Percentiles rank a stretch among this genome's conserved stretches.
Evolutionary conservation across 2,329 filamentous ascomycete genomes (phyloP).

Genomic region (Lasiodiplodia sp.): DNA sequence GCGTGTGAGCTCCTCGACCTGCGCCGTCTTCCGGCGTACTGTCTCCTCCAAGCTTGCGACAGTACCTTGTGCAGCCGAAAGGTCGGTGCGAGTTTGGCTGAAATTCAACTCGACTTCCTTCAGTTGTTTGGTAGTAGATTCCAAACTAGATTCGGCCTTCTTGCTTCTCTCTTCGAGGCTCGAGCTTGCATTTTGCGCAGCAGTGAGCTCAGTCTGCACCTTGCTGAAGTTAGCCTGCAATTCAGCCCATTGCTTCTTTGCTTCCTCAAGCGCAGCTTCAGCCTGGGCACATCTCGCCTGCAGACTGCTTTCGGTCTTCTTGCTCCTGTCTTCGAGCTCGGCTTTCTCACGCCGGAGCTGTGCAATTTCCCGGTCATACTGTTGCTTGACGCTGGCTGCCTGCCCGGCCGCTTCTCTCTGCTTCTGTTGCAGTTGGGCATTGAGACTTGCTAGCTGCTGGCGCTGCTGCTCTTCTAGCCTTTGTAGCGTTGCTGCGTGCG

Average conservation of each 20-base stretch:
- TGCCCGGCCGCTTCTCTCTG: constrained; percentile 40
- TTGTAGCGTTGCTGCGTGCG: constrained; percentile 42
- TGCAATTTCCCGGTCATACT: constrained; percentile 44
- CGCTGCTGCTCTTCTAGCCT: constrained; percentile 59
- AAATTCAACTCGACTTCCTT: constrained; percentile 28
- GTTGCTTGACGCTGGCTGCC: constrained; percentile 41
- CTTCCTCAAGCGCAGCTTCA: constrained; percentile 19
- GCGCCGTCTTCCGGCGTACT: constrained; percentile 32
- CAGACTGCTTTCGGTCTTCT: constrained; percentile 33
- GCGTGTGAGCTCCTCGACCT: constrained; percentile 30
- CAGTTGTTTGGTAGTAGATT: constrained; percentile 24
- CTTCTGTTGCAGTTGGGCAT: constrained; percentile 45
- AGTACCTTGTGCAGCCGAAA: constrained; percentile 18
- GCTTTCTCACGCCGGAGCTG: constrained; percentile 37
- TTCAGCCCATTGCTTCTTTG: constrained; percentile 47
- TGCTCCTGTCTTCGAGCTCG: constrained; percentile 41
- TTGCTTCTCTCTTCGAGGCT: constrained; percentile 21
- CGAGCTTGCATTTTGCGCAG: constrained; percentile 31
- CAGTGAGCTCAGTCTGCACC: constrained; percentile 36
- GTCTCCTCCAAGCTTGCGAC: constrained; percentile 34
- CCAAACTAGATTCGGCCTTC: constrained; percentile 27
- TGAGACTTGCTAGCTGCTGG: constrained; percentile 47
- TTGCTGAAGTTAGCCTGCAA: constrained; percentile 50
- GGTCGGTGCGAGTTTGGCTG: constrained; percentile 11
- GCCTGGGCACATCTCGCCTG: constrained; percentile 37